These are phyloP conservation scores for Styphnolobium japonicum DNA, from an alignment of 306 rosid species.

Conservation along the genomic window DNA sequence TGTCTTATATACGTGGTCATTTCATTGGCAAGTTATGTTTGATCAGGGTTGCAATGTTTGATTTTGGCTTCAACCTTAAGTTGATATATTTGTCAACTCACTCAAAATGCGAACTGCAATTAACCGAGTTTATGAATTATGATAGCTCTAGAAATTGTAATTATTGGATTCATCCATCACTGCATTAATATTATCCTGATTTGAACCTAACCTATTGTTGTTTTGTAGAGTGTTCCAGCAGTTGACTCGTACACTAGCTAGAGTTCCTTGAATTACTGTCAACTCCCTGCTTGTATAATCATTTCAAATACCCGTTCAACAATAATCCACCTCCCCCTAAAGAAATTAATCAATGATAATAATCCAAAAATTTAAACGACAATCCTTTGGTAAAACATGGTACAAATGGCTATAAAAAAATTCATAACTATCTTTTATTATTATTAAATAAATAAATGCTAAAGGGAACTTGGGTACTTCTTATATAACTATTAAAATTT, in stretches of 20 bases:
- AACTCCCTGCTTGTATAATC: no score
- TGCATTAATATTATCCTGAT: background rate
- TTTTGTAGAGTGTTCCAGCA: no score
- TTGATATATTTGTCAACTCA: background rate
- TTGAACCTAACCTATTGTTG: background rate
- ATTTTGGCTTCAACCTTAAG: background rate
- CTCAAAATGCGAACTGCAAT: background rate
- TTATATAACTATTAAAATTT: no score
- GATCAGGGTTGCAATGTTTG: background rate
- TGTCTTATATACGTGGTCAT: background rate
- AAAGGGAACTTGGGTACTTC: no score
- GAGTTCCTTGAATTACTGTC: background rate
- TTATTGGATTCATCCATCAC: background rate
- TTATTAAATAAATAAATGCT: no score
- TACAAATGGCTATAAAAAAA: background rate
- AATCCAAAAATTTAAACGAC: background rate
- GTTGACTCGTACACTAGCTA: slow-evolving; percentile 7
- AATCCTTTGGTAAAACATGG: background rate
- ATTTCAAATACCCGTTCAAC: no score
- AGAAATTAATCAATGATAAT: background rate
- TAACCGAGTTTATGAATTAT: background rate
- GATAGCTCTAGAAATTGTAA: slow-evolving; percentile 13
- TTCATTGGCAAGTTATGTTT: background rate
- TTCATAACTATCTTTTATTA: background rate
- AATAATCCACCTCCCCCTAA: background rate